Evolutionary conservation across 2,329 filamentous ascomycete genomes (phyloP).

Genomic region (Whalleya microplaca): DNA sequence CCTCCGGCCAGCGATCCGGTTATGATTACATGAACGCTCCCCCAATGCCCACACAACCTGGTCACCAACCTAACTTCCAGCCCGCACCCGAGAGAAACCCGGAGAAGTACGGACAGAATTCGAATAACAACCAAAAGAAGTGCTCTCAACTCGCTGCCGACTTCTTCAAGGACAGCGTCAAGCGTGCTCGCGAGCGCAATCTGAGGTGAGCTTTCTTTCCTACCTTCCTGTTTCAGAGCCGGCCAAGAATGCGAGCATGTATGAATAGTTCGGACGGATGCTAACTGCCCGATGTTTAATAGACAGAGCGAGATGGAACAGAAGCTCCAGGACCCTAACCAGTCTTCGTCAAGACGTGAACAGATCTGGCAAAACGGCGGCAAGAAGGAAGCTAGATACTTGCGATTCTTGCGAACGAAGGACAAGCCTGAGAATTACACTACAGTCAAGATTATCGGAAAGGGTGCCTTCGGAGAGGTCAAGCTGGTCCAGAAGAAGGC

Average conservation of each 20-base stretch:
- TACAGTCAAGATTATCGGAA: slow-evolving; percentile 97
- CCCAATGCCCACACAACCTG: slow-evolving; percentile 65
- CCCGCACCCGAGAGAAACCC: slow-evolving; percentile 84
- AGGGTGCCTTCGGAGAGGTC: slow-evolving; percentile 98
- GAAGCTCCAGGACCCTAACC: slow-evolving; percentile 76
- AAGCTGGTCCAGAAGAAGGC: slow-evolving; percentile 96
- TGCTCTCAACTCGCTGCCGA: slow-evolving; percentile 75
- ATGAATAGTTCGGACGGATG: slow-evolving; percentile 5
- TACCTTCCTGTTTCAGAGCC: not conserved
- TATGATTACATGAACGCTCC: slow-evolving; percentile 70
- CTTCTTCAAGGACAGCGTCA: slow-evolving; percentile 99
- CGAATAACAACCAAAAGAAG: slow-evolving; percentile 72
- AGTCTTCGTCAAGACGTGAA: slow-evolving; percentile 76
- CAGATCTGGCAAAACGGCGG: slow-evolving; percentile 84
- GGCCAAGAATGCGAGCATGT: not conserved
- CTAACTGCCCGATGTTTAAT: slow-evolving; percentile 22
- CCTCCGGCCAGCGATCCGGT: slow-evolving; percentile 62
- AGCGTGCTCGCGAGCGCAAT: slow-evolving; percentile 92
- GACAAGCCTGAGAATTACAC: slow-evolving; percentile 94
- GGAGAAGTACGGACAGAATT: slow-evolving; percentile 70
- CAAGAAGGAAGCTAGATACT: slow-evolving; percentile 87
- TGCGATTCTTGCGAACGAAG: slow-evolving; percentile 91
- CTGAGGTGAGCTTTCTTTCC: slow-evolving; percentile 67
- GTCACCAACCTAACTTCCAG: slow-evolving; percentile 70
- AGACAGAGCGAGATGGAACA: slow-evolving; percentile 93